Conservation (phyloP, 2,329 filamentous ascomycete species). For the Hymenoscyphus linearis region DNA sequence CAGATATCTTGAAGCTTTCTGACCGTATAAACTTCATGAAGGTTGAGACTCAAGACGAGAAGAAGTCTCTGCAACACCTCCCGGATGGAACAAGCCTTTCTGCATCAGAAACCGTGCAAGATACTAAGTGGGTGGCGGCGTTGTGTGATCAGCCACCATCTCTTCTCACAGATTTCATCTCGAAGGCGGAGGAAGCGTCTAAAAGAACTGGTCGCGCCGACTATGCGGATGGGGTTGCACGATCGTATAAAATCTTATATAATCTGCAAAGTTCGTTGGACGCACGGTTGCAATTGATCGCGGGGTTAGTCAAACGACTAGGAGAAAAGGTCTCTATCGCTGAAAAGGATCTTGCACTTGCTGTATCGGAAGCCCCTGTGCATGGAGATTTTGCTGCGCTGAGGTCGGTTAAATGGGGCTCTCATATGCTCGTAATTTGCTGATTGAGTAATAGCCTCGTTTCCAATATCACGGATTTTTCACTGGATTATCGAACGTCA, state of each 20-base stretch:
- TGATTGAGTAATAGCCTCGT: slow-evolving; percentile 20
- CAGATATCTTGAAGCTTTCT: slow-evolving; percentile 47
- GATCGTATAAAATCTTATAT: slow-evolving; percentile 66
- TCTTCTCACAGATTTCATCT: slow-evolving; percentile 43
- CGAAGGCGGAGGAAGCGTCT: slow-evolving; percentile 52
- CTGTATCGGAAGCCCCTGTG: slow-evolving; percentile 60
- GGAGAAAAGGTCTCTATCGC: slow-evolving; percentile 61
- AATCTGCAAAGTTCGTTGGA: slow-evolving; percentile 44
- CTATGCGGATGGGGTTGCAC: slow-evolving; percentile 85
- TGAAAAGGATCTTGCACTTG: slow-evolving; percentile 57
- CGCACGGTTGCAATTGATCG: slow-evolving; percentile 46
- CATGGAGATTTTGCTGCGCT: slow-evolving; percentile 67
- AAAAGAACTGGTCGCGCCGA: slow-evolving; percentile 76
- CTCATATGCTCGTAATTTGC: background rate
- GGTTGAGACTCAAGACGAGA: background rate
- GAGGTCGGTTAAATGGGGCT: slow-evolving; percentile 38
- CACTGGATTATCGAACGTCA: slow-evolving; percentile 4
- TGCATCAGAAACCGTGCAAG: background rate
- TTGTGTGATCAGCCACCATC: slow-evolving; percentile 4
- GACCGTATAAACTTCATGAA: slow-evolving; percentile 31
- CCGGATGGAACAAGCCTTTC: background rate
- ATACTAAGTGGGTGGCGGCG: background rate
- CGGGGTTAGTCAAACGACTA: slow-evolving; percentile 53
- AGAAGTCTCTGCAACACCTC: background rate
- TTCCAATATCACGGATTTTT: slow-evolving; percentile 23